Base-by-base conservation (phyloP, 1,284 basidiomycete species). In the Kalmanozyma brasiliensis region DNA sequence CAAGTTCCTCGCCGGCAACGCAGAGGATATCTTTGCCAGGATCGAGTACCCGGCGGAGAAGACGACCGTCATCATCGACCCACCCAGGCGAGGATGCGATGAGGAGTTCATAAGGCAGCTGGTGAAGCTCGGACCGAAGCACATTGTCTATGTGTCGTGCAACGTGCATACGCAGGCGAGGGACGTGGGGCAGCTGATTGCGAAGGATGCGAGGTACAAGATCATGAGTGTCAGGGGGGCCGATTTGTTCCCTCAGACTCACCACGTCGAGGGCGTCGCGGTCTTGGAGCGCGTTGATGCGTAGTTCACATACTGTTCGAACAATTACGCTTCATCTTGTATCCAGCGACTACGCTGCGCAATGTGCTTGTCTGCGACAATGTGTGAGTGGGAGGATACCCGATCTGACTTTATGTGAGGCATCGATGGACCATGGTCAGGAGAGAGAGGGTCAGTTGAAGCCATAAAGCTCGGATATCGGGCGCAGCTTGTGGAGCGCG, bases 161-260 rank as follows among this genome's bases (percentile, higher is more conserved):
- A 98, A 98, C 82, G 94, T 86, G 8, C 85, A 85, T 69, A 85
- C 85, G 0, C 85, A 85, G 79, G 85, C 85, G 16, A 69, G 84
- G 20, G 82, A 83, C 63, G 76, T 84, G 1, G 83, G 80, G 1
- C 57, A 70, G 46, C 37, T 82, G 26, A 42, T 82, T 4, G 37
- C 24, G 1, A 61, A 41, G 35, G 72, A 73, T 34, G 57, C 69
- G 8, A 41, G 52, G 35, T 82, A 81, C 59, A 60, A 68, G 53
- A 74, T 82, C 55, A 62, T 61, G 34, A 78, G 74, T 41, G 55
- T 81, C 6, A 62, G 78, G 20, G 80, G 79, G 5, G 79, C 79
- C 13, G 80, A 82, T 59, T 52, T 82, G 45, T 82, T 82, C 63
- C 80, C 80, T 4, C 79, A 81, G 62, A 82, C 79, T 5, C 73